Base-by-base conservation (phyloP, 169 alveolate genomes). In the Cyclospora cayetanensis region DNA sequence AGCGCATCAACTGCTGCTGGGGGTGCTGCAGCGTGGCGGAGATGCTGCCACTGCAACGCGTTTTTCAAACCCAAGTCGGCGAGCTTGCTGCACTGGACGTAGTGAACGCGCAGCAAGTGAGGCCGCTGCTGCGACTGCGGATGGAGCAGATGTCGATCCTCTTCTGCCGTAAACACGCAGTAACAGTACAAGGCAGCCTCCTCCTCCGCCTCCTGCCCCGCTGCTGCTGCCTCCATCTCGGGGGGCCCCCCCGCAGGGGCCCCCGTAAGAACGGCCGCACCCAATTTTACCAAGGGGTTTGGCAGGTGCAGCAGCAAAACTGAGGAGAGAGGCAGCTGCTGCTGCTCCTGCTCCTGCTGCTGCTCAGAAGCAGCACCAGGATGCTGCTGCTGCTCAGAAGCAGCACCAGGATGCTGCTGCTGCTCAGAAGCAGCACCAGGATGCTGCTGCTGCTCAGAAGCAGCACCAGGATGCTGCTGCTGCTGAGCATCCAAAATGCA, bases 201-300 rank as follows among this genome's bases (percentile, higher is more conserved):
- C 7, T 15, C 15, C 27, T 22, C 70, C 15, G 70, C 11, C 70
- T 9, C 34, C 70, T 55, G 70, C 70, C 7, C 7, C 31, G 11
- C 34, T 22, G 70, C 70, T 55, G 70, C 70, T 15, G 70, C 70
- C n/a, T n/a, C n/a, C n/a, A n/a, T n/a, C n/a, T n/a, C n/a, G n/a
- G n/a, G n/a, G n/a, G n/a, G n/a, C n/a, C n/a, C n/a, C n/a, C n/a
- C n/a, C n/a, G n/a, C n/a, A 4, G 70, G 70, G 70, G 70, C 70
- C 70, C 70, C 70, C 15, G 70, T 22, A 29, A 55, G 34, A 9
- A 55, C 70, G 7, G 70, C 70, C 9, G 70, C 70, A 22, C 70
- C 70, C 70, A 55, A 29, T 4, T 29, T 9, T 29, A 55, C 70
- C 31, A 55, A 4, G 70, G 34, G 70, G 4, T 15, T 9, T 22